phyloP scores from a whole-genome alignment of 768 basidiomycete genomes.

The Trametes villosa region DNA sequence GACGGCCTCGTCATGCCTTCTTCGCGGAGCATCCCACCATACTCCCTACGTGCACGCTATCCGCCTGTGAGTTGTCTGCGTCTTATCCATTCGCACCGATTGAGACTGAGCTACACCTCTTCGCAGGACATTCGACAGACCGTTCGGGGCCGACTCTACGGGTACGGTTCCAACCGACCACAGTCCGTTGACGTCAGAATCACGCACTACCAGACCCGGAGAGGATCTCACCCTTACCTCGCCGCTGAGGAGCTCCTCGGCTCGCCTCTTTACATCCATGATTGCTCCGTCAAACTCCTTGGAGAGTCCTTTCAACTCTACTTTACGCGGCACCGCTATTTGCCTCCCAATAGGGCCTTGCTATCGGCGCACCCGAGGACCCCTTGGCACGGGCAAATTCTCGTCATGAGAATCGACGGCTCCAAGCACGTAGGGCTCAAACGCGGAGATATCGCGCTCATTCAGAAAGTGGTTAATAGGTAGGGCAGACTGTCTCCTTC shows the following conservation, averaged over 20 bases:
- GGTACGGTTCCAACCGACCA: not conserved
- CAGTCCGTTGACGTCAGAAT: not conserved
- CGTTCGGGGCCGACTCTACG: not conserved
- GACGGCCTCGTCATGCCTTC: no score
- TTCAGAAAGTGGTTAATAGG: not conserved
- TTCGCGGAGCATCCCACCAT: no score
- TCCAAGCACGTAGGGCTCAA: not conserved
- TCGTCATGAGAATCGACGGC: not conserved
- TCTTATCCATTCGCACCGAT: no score
- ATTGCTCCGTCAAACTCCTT: not conserved
- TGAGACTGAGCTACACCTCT: no score
- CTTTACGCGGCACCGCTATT: not conserved
- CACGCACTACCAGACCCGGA: not conserved
- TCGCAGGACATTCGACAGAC: no score
- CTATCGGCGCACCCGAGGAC: not conserved
- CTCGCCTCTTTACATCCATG: not conserved
- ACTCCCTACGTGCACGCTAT: no score
- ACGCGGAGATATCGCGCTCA: not conserved
- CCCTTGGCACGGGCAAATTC: not conserved
- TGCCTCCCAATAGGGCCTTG: not conserved
- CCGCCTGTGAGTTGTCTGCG: no score
- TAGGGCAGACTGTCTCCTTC: not conserved
- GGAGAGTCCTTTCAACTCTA: not conserved
- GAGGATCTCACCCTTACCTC: not conserved
- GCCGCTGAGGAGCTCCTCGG: not conserved